Conservation (phyloP, 2,329 filamentous ascomycete genomes). For the Fusarium sp. region DNA sequence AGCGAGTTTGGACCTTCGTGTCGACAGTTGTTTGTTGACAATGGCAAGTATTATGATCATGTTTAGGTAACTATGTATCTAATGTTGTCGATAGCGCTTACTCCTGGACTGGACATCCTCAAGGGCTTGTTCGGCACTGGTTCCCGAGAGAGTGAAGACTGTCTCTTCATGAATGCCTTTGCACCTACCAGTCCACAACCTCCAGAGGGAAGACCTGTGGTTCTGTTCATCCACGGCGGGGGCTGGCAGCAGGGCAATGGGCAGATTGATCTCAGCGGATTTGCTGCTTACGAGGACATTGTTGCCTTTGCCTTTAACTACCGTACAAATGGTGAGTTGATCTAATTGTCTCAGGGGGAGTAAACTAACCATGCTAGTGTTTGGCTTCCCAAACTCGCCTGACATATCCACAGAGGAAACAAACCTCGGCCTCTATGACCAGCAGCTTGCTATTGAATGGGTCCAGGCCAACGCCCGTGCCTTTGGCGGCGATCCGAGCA, state of each 20-base stretch:
- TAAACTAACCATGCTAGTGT: conserved; percentile 30
- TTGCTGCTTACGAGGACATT: conserved; percentile 49
- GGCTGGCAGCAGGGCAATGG: conserved; percentile 47
- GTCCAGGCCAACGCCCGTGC: conserved; percentile 45
- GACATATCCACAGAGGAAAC: conserved; percentile 56
- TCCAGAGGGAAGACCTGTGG: conserved; percentile 33
- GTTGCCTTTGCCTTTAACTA: conserved; percentile 49
- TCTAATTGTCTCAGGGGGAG: neutral
- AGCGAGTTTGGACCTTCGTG: conserved; percentile 38
- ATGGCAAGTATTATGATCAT: conserved; percentile 13
- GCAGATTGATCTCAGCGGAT: conserved; percentile 42
- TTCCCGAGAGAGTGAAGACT: conserved; percentile 48
- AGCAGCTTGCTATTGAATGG: conserved; percentile 49
- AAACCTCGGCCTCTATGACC: conserved; percentile 50
- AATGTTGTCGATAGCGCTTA: conserved; percentile 30
- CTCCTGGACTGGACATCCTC: conserved; percentile 36
- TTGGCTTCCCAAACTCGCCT: conserved; percentile 63
- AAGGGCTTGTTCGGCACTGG: conserved; percentile 39
- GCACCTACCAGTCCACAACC: conserved; percentile 29
- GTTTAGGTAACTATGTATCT: neutral
- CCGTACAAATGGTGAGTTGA: conserved; percentile 43
- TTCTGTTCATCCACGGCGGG: conserved; percentile 49
- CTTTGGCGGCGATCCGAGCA: conserved; percentile 48
- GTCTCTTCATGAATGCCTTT: conserved; percentile 50
- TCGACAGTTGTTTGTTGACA: conserved; percentile 33